phyloP scores from a whole-genome alignment of 225 moss, liverwort and hornwort genomes.

The Lunularia cruciata region DNA sequence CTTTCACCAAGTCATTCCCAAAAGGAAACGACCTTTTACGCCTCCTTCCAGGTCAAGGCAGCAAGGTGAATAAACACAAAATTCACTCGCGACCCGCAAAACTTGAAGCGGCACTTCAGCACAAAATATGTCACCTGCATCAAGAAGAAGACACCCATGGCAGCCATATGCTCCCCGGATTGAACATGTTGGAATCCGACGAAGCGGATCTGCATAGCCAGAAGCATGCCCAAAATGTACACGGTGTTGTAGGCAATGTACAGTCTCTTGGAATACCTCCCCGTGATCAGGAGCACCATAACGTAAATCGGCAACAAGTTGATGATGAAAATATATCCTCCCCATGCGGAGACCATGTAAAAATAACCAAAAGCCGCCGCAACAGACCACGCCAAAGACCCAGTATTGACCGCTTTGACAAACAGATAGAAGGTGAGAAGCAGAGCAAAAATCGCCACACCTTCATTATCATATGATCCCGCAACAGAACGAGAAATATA shows the following conservation, averaged over 20 bases:
- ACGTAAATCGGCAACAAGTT: constrained; percentile 96
- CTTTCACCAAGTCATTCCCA: too few species aligned
- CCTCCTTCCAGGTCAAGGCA: too few species aligned
- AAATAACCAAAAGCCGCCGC: constrained; percentile 92
- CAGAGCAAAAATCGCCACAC: constrained; percentile 93
- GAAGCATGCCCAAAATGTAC: constrained; percentile 87
- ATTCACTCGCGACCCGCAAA: too few species aligned
- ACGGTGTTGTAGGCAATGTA: constrained; percentile 87
- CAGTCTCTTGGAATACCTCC: constrained; percentile 83
- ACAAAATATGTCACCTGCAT: constrained; percentile 59
- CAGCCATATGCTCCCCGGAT: constrained; percentile 99
- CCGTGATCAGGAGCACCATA: constrained; percentile 77
- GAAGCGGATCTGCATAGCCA: constrained; percentile 99
- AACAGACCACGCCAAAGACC: constrained; percentile 86
- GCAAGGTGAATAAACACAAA: too few species aligned
- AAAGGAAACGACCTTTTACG: too few species aligned
- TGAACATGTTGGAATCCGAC: constrained; percentile 99
- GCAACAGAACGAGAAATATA: constrained; percentile 98
- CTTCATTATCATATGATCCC: constrained; percentile 96
- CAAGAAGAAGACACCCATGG: constrained; percentile 88
- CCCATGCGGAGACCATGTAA: constrained; percentile 99
- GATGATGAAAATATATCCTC: constrained; percentile 98
- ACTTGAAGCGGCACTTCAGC: background rate
- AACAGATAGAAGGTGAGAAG: constrained; percentile 90
- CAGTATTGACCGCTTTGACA: constrained; percentile 96